phyloP scores from a whole-genome alignment of 129 eudicot species.

The Flaveria bidentis region DNA sequence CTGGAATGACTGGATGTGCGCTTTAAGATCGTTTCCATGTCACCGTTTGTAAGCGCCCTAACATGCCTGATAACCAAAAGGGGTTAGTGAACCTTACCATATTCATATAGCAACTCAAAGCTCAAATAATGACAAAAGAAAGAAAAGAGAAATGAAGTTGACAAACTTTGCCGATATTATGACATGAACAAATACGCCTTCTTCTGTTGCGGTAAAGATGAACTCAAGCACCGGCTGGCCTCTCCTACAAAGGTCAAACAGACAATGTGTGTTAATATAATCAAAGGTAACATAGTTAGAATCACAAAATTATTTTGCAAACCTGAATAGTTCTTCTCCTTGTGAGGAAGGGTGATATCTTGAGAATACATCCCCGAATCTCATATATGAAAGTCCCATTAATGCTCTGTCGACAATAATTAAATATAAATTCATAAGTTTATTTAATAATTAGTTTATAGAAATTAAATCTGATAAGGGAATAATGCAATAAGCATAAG shows the following conservation, averaged over 20 bases:
- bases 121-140: constrained; percentile 2
- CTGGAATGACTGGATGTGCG: constrained; percentile 53
- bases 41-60: constrained; percentile 73
- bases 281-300: neutral
- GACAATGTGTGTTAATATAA: neutral
- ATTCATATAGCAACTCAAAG: constrained; percentile 1
- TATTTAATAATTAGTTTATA: constrained; percentile 9
- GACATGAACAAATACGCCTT: constrained; percentile 83
- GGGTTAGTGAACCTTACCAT: neutral
- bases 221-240: constrained; percentile 94
- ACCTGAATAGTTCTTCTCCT: constrained; percentile 92
- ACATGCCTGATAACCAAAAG: constrained; percentile 65
- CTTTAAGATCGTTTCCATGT: constrained; percentile 62
- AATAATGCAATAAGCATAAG: constrained; percentile 12
- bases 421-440: constrained; percentile 3
- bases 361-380: constrained; percentile 92
- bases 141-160: constrained; percentile 15
- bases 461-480: neutral
- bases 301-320: neutral
- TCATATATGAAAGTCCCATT: constrained; percentile 71
- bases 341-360: constrained; percentile 78
- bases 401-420: constrained; percentile 61
- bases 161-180: constrained; percentile 88
- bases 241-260: constrained; percentile 55
- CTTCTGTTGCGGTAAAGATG: constrained; percentile 89